Evolutionary conservation across 371 early-diverging fungal species (phyloP).

Genomic region (Mucor irregularis): DNA sequence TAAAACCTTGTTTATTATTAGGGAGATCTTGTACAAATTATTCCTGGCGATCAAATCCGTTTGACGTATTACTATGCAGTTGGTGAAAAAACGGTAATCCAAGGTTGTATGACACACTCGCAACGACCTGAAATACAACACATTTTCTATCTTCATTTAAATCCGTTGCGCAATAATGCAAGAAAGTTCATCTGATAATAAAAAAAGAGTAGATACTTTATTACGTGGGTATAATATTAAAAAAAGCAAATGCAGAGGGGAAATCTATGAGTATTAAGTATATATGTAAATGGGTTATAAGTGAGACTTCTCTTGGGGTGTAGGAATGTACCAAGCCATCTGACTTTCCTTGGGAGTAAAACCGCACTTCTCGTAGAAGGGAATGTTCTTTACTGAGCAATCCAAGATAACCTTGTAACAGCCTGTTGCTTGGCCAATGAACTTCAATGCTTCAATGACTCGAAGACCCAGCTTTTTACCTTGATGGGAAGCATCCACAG

Average conservation of each 20-base stretch:
- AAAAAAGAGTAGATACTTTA: background rate
- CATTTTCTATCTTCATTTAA: slow-evolving; percentile 18
- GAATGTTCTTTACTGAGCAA: slow-evolving; percentile 51
- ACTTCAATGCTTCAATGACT: slow-evolving; percentile 73
- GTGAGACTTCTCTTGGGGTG: slow-evolving; percentile 1
- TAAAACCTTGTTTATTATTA: slow-evolving; percentile 42
- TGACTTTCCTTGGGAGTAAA: slow-evolving; percentile 50
- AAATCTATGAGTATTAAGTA: no score
- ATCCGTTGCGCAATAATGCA: background rate
- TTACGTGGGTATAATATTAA: background rate
- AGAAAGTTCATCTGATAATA: background rate
- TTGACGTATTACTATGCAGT: slow-evolving; percentile 25
- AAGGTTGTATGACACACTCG: slow-evolving; percentile 30
- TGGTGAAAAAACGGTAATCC: slow-evolving; percentile 15
- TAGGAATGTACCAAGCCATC: slow-evolving; percentile 54
- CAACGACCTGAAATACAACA: slow-evolving; percentile 22
- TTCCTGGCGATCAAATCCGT: slow-evolving; percentile 46
- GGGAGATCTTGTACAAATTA: slow-evolving; percentile 49
- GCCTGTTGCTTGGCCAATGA: slow-evolving; percentile 63
- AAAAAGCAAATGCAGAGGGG: background rate
- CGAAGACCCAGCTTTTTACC: slow-evolving; percentile 84
- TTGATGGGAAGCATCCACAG: slow-evolving; percentile 87
- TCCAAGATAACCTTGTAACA: slow-evolving; percentile 70
- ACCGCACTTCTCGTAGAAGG: slow-evolving; percentile 57
- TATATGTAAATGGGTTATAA: background rate